These are phyloP conservation scores for Kodamaea arcana DNA, from an alignment of 1,139 yeast genomes.

Conservation along the genomic window DNA sequence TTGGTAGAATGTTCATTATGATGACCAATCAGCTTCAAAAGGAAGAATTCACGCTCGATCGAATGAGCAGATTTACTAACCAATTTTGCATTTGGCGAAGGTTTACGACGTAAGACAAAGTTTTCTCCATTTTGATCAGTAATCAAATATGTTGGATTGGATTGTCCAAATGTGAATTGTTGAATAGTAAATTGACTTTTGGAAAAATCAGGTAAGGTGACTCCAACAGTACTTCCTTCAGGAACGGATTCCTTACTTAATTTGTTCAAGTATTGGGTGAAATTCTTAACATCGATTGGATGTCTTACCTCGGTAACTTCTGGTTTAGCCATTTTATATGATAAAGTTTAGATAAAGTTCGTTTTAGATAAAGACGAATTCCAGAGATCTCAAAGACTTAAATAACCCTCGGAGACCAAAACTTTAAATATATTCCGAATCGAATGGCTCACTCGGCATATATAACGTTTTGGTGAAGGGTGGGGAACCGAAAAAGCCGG, in stretches of 20 bases:
- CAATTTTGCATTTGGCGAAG: constrained; percentile 50
- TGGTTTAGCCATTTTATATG: constrained; percentile 12
- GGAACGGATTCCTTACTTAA: constrained; percentile 1
- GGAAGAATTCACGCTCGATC: constrained; percentile 58
- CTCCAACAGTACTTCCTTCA: constrained; percentile 9
- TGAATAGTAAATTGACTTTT: constrained; percentile 18
- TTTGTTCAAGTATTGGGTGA: constrained; percentile 10
- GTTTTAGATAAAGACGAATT: too few species aligned
- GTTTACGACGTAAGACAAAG: constrained; percentile 58
- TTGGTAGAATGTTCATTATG: constrained; percentile 23
- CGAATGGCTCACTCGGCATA: neutral
- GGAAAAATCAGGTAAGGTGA: constrained; percentile 11
- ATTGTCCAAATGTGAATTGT: constrained; percentile 64
- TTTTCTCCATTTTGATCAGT: constrained; percentile 38
- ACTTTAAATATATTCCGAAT: neutral
- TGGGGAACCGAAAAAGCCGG: neutral
- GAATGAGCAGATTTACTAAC: constrained; percentile 63
- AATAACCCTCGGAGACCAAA: neutral
- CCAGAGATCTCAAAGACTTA: too few species aligned
- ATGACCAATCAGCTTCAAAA: constrained; percentile 44
- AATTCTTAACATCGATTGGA: constrained; percentile 15
- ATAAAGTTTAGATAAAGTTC: too few species aligned
- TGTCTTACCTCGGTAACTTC: constrained; percentile 19
- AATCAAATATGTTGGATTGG: constrained; percentile 60
- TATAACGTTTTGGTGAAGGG: neutral